These are phyloP conservation scores for Stephania yunnanensis DNA, from an alignment of 164 flowering plant genomes.

Conservation along the genomic window DNA sequence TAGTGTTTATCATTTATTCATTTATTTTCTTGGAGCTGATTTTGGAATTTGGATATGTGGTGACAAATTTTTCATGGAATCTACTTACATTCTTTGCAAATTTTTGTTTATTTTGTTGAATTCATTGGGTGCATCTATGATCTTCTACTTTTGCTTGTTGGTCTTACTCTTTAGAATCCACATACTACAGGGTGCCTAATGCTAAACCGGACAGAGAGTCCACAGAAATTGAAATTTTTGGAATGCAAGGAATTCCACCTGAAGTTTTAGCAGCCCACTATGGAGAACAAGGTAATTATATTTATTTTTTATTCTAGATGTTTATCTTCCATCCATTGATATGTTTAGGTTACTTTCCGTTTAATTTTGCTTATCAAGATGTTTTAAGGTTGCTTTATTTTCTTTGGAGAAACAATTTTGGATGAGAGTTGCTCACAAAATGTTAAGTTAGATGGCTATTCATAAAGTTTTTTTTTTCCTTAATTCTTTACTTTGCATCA, in stretches of 20 bases:
- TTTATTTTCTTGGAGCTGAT: neutral
- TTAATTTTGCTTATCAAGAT: neutral
- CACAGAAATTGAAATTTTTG: slow-evolving; percentile 93
- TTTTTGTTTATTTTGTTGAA: neutral
- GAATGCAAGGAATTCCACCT: slow-evolving; percentile 97
- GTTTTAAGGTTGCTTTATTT: no score
- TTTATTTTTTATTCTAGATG: neutral
- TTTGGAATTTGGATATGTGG: neutral
- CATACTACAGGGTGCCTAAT: slow-evolving; percentile 75
- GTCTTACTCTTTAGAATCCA: slow-evolving; percentile 5
- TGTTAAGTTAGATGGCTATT: neutral
- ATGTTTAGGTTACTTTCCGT: neutral
- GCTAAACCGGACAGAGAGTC: slow-evolving; percentile 91
- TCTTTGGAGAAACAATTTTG: neutral
- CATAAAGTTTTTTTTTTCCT: no score
- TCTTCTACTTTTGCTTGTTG: neutral
- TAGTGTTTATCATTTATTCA: neutral
- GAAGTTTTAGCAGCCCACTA: slow-evolving; percentile 85
- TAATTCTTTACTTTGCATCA: neutral
- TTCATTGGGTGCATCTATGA: no score
- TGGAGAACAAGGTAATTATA: slow-evolving; percentile 76
- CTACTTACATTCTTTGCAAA: neutral
- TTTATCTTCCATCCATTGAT: neutral
- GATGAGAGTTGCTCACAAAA: neutral
- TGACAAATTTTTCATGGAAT: neutral